Evolutionary conservation across 2,329 filamentous ascomycete species (phyloP).

Genomic region (Curvularia verruculosa): DNA sequence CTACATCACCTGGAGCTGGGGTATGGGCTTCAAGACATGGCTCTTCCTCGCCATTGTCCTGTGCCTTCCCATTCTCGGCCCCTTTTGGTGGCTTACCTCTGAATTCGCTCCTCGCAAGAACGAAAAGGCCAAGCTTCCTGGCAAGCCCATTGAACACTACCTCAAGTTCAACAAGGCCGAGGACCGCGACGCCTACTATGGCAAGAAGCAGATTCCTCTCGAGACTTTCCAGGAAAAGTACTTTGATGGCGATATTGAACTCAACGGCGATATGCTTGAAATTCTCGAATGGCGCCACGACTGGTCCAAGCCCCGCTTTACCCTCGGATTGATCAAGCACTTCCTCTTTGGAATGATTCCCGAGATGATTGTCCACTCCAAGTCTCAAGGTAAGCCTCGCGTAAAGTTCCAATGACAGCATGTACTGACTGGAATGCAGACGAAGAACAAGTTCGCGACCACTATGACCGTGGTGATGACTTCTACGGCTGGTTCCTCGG

Average conservation of each 20-base stretch:
- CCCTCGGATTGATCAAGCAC: slow-evolving; percentile 81
- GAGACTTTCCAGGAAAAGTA: slow-evolving; percentile 98
- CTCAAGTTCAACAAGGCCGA: slow-evolving; percentile 74
- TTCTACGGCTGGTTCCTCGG: slow-evolving; percentile 99
- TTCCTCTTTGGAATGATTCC: slow-evolving; percentile 87
- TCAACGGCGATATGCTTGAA: slow-evolving; percentile 92
- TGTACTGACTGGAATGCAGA: slow-evolving; percentile 59
- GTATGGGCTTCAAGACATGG: slow-evolving; percentile 85
- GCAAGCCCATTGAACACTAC: slow-evolving; percentile 89
- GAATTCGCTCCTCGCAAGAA: slow-evolving; percentile 85
- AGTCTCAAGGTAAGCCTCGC: slow-evolving; percentile 73
- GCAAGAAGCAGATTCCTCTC: slow-evolving; percentile 82
- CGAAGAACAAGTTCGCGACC: slow-evolving; percentile 95
- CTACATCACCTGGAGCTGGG: slow-evolving; percentile 81
- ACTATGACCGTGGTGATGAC: slow-evolving; percentile 97
- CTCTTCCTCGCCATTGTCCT: slow-evolving; percentile 84
- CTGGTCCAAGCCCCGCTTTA: slow-evolving; percentile 95
- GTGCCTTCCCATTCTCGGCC: slow-evolving; percentile 76
- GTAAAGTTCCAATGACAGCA: background rate
- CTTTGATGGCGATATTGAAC: slow-evolving; percentile 91
- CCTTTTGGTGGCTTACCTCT: slow-evolving; percentile 82
- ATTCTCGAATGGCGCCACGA: slow-evolving; percentile 93
- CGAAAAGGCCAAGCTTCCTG: slow-evolving; percentile 87
- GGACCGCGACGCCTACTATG: slow-evolving; percentile 71
- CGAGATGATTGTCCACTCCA: slow-evolving; percentile 90